These are phyloP conservation scores for Aurantiochytrium sp. DNA, from an alignment of 108 stramenopile genomes.

Conservation along the genomic window DNA sequence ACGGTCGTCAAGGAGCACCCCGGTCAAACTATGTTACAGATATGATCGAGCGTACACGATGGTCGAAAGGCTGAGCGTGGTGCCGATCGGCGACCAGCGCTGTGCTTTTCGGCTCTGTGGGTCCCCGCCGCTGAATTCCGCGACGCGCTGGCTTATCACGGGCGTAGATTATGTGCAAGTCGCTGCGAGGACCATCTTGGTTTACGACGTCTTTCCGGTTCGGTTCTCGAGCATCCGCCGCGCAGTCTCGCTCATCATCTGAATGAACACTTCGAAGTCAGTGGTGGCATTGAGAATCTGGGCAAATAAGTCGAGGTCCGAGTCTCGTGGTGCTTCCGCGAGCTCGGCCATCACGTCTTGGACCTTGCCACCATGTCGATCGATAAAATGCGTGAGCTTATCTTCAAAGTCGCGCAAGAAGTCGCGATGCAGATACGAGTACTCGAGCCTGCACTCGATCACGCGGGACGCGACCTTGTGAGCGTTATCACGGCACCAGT, in stretches of 20 bases:
- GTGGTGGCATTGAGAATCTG: constrained; percentile 48
- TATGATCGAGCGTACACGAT: no score
- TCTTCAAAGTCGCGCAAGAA: constrained; percentile 3
- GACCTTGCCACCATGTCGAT: neutral
- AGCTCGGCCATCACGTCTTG: neutral
- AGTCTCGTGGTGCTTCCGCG: neutral
- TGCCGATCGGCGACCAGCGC: no score
- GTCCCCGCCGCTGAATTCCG: no score
- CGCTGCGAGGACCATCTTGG: no score
- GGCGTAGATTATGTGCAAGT: no score
- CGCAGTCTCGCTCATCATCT: constrained; percentile 49
- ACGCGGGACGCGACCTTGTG: neutral
- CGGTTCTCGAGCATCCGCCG: neutral
- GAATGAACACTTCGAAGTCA: constrained; percentile 52
- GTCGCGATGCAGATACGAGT: neutral
- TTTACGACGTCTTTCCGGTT: no score
- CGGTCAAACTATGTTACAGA: no score
- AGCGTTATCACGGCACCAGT: neutral
- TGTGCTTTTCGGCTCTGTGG: no score
- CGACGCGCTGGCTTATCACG: no score
- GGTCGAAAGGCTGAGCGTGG: no score
- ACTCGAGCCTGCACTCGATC: constrained; percentile 27
- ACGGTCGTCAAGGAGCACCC: no score
- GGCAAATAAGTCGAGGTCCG: constrained; percentile 43
- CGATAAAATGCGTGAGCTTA: neutral